phyloP scores from a whole-genome alignment of 306 rosid species.

The Ammopiptanthus mongolicus region DNA sequence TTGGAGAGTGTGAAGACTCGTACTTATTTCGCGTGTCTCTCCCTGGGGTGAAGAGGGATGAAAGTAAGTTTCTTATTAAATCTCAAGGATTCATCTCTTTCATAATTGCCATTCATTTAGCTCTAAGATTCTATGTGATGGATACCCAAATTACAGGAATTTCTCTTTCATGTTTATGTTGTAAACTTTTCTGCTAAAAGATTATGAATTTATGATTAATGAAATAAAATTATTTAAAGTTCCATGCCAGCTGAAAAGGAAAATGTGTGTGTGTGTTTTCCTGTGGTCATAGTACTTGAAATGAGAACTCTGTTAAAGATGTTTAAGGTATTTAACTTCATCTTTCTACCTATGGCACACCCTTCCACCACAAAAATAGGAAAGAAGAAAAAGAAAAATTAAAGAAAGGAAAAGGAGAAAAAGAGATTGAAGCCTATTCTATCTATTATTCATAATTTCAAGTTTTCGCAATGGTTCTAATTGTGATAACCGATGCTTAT shows the following conservation, averaged over 20 bases:
- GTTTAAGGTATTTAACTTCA: background rate
- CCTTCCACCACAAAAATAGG: background rate
- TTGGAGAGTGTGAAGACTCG: conserved; percentile 68
- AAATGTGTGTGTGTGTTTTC: background rate
- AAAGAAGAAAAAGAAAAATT: background rate
- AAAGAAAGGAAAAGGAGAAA: too few species aligned
- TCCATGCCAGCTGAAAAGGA: background rate
- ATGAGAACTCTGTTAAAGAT: background rate
- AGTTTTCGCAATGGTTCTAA: background rate
- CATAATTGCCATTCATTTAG: conserved; percentile 6
- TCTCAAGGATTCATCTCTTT: background rate
- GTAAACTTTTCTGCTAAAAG: background rate
- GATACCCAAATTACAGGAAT: background rate
- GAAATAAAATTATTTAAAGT: background rate
- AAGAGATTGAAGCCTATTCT: background rate
- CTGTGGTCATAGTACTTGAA: conserved; percentile 4
- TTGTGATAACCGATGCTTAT: too few species aligned
- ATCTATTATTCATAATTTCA: background rate
- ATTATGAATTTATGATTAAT: background rate
- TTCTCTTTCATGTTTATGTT: background rate
- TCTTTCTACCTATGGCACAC: background rate
- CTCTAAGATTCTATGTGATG: conserved; percentile 6
- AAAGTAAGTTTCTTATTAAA: conserved; percentile 52
- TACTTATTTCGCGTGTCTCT: conserved; percentile 74
- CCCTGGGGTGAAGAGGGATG: conserved; percentile 77